Conservation (phyloP, 1,284 basidiomycete species). For the Ganoderma resinaceum region DNA sequence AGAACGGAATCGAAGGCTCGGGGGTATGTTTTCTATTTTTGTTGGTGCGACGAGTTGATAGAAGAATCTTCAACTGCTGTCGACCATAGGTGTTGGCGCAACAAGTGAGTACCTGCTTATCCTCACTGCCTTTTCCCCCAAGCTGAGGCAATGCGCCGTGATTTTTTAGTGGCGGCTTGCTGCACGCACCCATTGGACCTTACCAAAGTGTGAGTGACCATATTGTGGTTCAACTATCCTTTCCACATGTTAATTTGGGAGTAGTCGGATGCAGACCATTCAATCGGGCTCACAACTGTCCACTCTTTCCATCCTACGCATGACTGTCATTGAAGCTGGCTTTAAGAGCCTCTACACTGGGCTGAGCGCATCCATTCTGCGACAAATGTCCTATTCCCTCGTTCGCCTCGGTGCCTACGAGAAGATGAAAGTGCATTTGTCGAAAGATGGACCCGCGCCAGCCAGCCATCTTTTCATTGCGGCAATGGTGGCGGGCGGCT, state of each 20-base stretch:
- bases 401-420: conserved; percentile 90
- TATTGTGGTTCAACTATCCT: neutral
- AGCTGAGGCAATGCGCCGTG: conserved; percentile 16
- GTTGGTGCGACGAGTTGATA: neutral
- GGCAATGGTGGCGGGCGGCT: conserved; percentile 75
- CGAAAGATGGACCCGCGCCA: conserved; percentile 55
- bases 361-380: conserved; percentile 83
- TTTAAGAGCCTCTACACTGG: conserved; percentile 83
- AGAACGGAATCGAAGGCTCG: conserved; percentile 56
- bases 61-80: neutral
- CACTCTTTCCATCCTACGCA: conserved; percentile 61
- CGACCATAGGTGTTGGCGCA: conserved; percentile 68
- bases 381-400: conserved; percentile 93
- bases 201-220: conserved; percentile 77
- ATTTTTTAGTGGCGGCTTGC: conserved; percentile 77
- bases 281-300: conserved; percentile 58
- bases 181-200: conserved; percentile 89
- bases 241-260: conserved; percentile 3
- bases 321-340: conserved; percentile 66
- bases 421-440: conserved; percentile 67
- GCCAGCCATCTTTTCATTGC: conserved; percentile 64
- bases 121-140: conserved; percentile 10
- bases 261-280: conserved; percentile 82
- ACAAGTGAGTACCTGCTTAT: conserved; percentile 61
- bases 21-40: conserved; percentile 56